Conservation (phyloP, 139 green algal genomes). For the Cymbomonas tetramitiformis region DNA sequence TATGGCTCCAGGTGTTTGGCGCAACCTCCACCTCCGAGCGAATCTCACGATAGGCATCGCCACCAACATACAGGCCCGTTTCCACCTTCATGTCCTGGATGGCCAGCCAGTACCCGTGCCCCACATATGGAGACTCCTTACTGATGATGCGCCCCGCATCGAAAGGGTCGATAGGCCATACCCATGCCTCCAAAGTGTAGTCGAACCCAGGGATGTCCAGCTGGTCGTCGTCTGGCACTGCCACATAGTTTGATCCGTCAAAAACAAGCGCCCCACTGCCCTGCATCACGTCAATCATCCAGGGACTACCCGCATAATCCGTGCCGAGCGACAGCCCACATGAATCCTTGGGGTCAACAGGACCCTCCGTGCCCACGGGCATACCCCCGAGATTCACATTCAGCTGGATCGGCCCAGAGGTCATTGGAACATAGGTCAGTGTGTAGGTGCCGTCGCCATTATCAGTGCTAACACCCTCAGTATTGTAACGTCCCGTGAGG, state of each 20-base stretch:
- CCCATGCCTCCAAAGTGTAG: conserved; percentile 7
- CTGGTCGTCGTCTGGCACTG: background rate
- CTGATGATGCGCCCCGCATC: background rate
- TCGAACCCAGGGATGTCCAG: background rate
- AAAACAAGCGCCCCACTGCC: conserved; percentile 1
- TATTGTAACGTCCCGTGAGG: conserved; percentile 7
- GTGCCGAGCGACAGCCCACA: background rate
- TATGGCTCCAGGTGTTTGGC: conserved; percentile 1
- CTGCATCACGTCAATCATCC: background rate
- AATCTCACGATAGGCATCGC: background rate
- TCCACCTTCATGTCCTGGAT: background rate
- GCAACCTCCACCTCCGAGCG: background rate
- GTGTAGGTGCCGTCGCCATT: conserved; percentile 13
- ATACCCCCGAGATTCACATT: background rate
- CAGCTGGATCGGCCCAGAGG: background rate
- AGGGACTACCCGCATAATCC: background rate
- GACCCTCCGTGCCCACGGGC: conserved; percentile 5
- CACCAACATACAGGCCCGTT: conserved; percentile 8
- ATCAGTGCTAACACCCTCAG: background rate
- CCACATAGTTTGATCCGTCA: conserved; percentile 4
- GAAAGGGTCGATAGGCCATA: background rate
- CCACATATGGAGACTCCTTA: conserved; percentile 11
- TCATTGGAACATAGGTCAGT: conserved; percentile 6
- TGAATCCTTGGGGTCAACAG: background rate
- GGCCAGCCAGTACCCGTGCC: conserved; percentile 3